phyloP scores from a whole-genome alignment of 441 rosid genomes.

The Dalechampia spathulata region DNA sequence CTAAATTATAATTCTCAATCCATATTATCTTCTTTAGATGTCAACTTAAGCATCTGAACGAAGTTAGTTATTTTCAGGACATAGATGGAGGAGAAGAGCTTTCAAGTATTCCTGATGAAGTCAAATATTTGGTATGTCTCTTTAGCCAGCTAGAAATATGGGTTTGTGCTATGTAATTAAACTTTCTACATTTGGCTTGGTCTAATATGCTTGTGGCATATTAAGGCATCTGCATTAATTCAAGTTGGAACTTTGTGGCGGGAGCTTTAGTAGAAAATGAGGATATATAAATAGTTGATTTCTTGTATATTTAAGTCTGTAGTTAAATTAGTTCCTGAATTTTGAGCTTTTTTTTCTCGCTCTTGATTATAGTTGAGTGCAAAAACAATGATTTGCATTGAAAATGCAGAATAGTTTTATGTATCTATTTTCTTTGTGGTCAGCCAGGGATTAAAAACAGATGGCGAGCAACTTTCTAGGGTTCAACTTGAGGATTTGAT shows the following conservation, averaged over 20 bases:
- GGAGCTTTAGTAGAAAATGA: too few relatives aligned
- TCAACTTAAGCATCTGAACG: too few relatives aligned
- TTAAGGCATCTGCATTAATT: too few relatives aligned
- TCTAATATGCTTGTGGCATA: too few relatives aligned
- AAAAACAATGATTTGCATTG: not conserved
- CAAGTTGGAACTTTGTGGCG: too few relatives aligned
- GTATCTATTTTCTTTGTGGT: slow-evolving; percentile 5
- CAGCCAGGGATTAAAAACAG: slow-evolving; percentile 41
- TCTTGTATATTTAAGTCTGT: too few relatives aligned
- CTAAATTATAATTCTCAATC: too few relatives aligned
- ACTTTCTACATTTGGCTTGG: too few relatives aligned
- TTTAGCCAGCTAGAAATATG: not conserved
- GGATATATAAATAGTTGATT: too few relatives aligned
- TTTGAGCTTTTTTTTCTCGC: not conserved
- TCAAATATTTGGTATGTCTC: slow-evolving; percentile 5
- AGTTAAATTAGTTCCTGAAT: too few relatives aligned
- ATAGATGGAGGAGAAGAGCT: slow-evolving; percentile 10
- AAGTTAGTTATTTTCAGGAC: too few relatives aligned
- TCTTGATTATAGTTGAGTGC: not conserved
- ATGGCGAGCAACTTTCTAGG: slow-evolving; percentile 38
- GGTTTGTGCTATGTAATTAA: not conserved
- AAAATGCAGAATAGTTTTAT: not conserved
- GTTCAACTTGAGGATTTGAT: slow-evolving; percentile 61
- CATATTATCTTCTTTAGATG: too few relatives aligned
- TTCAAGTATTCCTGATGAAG: slow-evolving; percentile 9